Evolutionary conservation across 441 rosid genomes (phyloP).

Genomic region (Gossypium schwendimanii): DNA sequence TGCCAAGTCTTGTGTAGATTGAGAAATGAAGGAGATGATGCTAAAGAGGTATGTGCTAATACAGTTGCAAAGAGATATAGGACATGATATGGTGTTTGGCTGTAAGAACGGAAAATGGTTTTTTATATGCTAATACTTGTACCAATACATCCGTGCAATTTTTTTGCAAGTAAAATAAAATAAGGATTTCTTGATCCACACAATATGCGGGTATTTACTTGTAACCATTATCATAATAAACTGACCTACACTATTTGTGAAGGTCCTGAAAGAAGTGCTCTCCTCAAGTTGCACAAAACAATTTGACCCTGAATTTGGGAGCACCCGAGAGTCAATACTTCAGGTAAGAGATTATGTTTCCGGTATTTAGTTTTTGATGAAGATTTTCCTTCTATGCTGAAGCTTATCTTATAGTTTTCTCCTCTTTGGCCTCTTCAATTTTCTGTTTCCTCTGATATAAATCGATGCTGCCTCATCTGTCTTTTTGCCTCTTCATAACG

Average conservation of each 20-base stretch:
- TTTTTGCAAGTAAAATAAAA: no score
- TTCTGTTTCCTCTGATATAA: not conserved
- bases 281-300: constrained; percentile 36
- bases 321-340: constrained; percentile 68
- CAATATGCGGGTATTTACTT: not conserved
- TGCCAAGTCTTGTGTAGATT: constrained; percentile 67
- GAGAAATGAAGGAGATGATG: constrained; percentile 60
- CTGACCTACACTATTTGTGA: constrained; percentile 16
- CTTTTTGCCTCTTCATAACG: constrained; percentile 1
- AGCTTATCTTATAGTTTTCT: not conserved
- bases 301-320: constrained; percentile 52
- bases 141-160: not conserved
- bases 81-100: constrained; percentile 8
- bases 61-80: constrained; percentile 4
- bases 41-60: constrained; percentile 49
- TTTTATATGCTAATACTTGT: not conserved
- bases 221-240: constrained; percentile 11
- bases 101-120: not conserved
- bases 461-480: not conserved
- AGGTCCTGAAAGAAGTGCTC: constrained; percentile 62
- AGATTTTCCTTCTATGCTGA: not conserved
- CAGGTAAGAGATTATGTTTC: constrained; percentile 40
- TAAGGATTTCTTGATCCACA: constrained; percentile 8
- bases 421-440: not conserved
- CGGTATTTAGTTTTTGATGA: not conserved